Base-by-base conservation (phyloP, 352 stramenopile genomes). In the Globisporangium parvum region DNA sequence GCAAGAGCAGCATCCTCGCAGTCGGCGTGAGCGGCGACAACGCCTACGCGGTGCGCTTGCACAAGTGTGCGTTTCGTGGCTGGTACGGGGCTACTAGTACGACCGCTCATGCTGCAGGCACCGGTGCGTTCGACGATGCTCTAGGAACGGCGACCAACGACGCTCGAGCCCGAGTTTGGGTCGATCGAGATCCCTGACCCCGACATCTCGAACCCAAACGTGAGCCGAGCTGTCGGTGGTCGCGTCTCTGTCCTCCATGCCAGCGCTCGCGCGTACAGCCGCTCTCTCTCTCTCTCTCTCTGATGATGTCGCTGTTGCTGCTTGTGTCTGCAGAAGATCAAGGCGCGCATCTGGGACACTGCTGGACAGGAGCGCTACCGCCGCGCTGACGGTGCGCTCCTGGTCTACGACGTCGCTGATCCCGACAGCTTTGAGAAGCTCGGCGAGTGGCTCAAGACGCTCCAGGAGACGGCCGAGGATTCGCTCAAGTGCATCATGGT, bases 341-440 rank as follows among this genome's bases (percentile, higher is more conserved):
- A 89, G 56, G 81, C 87, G n/a, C 79, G 79, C 0, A 80, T 96
- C n/a, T 96, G 87, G 88, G 87, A 96, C 53, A 96, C 88, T 3
- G 87, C 87, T 1, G 88, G 88, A 2, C 84, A 95, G 52, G 87
- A 95, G 51, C 75, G 88, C 18, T 97, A 96, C 66, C 86, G 92
- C 55, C 86, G 92, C 40, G 85, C 86, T 0, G 81, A 95, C 51
- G 88, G 85, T 14, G 91, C 90, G 24, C 51, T 97, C 41, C 73
- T 97, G 12, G 88, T 97, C 47, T 97, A 97, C 69, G 91, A 97
- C 47, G 89, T 97, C 12, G 86, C 80, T 1, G 88, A 97, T 44
- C 64, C 61, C 0, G 75, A 92, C 15, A 92, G 69, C 62, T 97
- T 97, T 60, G 70, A 75, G 18, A 90, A 90, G 52, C 82, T 97